These are phyloP conservation scores for Balakata baccata DNA, from an alignment of 345 rosid species.

Conservation along the genomic window DNA sequence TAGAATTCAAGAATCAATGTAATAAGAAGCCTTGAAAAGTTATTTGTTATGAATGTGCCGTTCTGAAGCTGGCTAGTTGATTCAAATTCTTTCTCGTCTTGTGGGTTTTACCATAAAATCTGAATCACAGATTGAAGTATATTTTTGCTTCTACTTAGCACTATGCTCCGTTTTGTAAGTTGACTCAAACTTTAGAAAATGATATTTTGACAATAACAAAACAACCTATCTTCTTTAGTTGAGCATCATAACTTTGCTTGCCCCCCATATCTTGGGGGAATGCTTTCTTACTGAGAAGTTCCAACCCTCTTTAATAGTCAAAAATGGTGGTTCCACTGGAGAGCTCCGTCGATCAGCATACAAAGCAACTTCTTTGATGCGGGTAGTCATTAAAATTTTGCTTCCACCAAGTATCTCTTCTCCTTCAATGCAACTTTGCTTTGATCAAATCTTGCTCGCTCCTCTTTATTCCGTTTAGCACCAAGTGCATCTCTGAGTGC, in stretches of 20 bases:
- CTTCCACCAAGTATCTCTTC: slow-evolving; percentile 1
- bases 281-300: background rate
- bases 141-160: too few species aligned
- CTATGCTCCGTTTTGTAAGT: too few species aligned
- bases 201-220: too few species aligned
- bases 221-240: background rate
- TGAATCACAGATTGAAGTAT: too few species aligned
- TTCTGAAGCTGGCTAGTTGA: too few species aligned
- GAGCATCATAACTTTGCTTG: background rate
- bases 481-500: background rate
- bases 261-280: background rate
- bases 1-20: too few species aligned
- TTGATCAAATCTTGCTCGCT: background rate
- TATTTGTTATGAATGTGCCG: too few species aligned
- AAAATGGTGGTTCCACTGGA: slow-evolving; percentile 1
- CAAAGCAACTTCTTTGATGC: background rate
- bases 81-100: too few species aligned
- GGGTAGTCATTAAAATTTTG: slow-evolving; percentile 2
- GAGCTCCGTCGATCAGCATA: slow-evolving; percentile 5
- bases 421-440: background rate
- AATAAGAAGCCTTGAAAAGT: too few species aligned
- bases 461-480: too few species aligned
- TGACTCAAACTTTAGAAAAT: too few species aligned
- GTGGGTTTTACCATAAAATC: background rate
- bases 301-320: background rate